Conservation (phyloP, 169 alveolate species). For the Perkinsus chesapeaki region DNA sequence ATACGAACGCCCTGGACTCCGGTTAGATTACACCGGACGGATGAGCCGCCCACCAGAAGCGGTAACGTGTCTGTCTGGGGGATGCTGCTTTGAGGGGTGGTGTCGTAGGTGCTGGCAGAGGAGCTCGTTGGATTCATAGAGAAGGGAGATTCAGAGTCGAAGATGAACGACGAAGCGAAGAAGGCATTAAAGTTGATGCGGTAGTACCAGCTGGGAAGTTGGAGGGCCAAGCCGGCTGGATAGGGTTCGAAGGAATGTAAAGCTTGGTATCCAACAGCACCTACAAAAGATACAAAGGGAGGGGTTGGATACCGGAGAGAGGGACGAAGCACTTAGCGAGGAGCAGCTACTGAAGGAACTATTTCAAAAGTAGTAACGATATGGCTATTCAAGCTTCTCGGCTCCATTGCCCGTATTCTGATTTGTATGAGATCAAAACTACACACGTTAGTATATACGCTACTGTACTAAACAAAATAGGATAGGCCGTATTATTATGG, state of each 20-base stretch:
- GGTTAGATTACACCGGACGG: background rate
- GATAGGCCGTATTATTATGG: no score
- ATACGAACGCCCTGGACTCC: background rate
- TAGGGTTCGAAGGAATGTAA: background rate
- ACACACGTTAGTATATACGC: no score
- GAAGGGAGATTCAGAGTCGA: background rate
- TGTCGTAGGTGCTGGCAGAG: background rate
- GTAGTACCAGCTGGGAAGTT: background rate
- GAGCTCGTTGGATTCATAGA: background rate
- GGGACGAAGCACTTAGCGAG: background rate
- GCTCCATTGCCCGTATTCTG: background rate
- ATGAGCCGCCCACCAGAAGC: background rate
- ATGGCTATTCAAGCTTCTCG: no score
- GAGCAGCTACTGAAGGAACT: background rate
- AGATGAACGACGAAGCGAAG: background rate
- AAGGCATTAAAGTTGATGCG: background rate
- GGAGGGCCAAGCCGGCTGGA: background rate
- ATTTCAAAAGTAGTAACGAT: background rate
- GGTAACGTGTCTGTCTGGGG: background rate
- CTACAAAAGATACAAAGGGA: background rate
- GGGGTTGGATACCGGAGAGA: background rate
- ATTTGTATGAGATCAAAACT: no score
- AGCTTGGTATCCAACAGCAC: background rate
- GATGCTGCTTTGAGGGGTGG: background rate
- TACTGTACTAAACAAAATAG: no score